Evolutionary conservation across 805 yeast species (phyloP), one percentile per base, ranked within the genome.

Genomic region (Brettanomyces nanus): DNA sequence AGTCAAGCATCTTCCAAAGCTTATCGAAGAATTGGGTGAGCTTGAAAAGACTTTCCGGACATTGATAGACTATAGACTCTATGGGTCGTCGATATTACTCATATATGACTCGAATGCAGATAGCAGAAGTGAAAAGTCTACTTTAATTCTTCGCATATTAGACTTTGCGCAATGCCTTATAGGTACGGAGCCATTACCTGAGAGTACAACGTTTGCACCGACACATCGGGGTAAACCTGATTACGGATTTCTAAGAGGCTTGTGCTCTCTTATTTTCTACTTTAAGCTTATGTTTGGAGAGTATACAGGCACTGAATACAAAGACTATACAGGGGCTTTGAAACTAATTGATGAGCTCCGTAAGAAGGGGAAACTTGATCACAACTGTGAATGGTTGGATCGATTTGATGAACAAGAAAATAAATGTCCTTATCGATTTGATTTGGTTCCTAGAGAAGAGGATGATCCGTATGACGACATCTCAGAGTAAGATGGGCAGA

Each of bases 121-220:
- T 27, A 39, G 33, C 9, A 35, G 42, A 6, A 19, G 21, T 6
- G 31, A 32, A 15, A 45, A 44, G 9, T 47, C 55, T 4, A 51
- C 60, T 2, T 23, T 60, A 14, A 51, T 61, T 43, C 76, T 87
- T n/a, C 75, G 87, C 45, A 71, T 94, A 39, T 92, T 92, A 48
- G 99, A 92, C 62, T 92, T 92, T 68, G 97, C 97, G 1, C 95
- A 89, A 54, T 83, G 95, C 52, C 80, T 86, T 13, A 82, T 86
- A 23, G 76, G 76, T 3, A 80, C 75, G 31, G 74, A 73, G 41
- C 63, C 66, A 29, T 51, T 65, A 14, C 61, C 68, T 0, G 56
- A 56, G 13, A 50, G 58, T 11, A 68, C 71, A 14, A 68, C 73
- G 1, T 80, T 77, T 37, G 95, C 96, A 3, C 96, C 97, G 1